A percentile compares a stretch with the other conserved stretches of the same genome.
phyloP scores from a whole-genome alignment of 495 filamentous ascomycete species.

The Penicillium subrubescens region DNA sequence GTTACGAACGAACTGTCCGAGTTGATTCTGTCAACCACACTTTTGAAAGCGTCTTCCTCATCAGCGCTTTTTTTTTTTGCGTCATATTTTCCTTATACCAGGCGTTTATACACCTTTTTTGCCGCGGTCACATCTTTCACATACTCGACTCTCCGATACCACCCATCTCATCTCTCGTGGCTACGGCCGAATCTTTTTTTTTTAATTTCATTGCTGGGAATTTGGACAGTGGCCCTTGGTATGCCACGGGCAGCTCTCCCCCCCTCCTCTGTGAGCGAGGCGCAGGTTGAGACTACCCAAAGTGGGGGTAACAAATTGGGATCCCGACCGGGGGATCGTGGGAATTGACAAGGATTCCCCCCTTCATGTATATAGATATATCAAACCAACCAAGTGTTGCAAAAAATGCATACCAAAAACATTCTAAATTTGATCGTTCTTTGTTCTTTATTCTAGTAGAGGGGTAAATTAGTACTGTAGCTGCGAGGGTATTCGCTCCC shows the following conservation, averaged over 20 bases:
- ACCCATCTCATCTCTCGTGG: conserved; percentile 17
- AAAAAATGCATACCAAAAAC: neutral
- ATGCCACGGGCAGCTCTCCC: conserved; percentile 23
- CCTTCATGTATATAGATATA: conserved; percentile 3
- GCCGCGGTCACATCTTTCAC: conserved; percentile 13
- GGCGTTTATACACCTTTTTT: conserved; percentile 14
- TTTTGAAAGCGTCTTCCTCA: conserved; percentile 13
- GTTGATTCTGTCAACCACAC: neutral
- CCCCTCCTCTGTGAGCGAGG: conserved; percentile 6
- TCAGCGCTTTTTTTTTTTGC: neutral
- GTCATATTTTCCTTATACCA: conserved; percentile 8
- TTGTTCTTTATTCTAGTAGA: neutral
- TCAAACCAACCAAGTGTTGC: conserved; percentile 4
- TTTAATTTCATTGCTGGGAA: neutral
- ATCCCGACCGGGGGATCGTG: conserved; percentile 11
- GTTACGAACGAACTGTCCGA: conserved; percentile 21
- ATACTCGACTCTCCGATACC: conserved; percentile 9
- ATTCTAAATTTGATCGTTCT: neutral
- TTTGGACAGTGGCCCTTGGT: neutral
- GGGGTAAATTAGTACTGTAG: neutral
- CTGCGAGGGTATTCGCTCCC: neutral
- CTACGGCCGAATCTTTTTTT: neutral
- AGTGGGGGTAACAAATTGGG: conserved; percentile 10
- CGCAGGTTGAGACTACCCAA: conserved; percentile 27
- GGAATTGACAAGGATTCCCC: conserved; percentile 3